Conservation (phyloP, 2,329 filamentous ascomycete species). For the Epichloe sylvatica region DNA sequence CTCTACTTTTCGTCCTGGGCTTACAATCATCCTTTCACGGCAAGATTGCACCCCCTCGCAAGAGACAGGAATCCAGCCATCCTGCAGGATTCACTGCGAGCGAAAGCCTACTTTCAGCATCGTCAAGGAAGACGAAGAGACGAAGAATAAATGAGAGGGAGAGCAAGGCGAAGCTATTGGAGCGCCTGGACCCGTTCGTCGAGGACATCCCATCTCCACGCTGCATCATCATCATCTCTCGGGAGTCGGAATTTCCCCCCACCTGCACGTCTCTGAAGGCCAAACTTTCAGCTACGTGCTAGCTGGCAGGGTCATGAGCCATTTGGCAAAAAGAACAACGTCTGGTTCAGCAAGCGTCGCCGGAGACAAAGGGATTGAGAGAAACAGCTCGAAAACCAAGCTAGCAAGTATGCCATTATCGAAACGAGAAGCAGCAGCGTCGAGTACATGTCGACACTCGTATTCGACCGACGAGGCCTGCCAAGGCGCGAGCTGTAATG, state of each 20-base stretch:
- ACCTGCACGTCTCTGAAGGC: background rate
- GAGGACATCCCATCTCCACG: too few species aligned
- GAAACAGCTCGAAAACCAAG: constrained; percentile 34
- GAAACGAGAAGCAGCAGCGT: constrained; percentile 23
- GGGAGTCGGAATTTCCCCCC: background rate
- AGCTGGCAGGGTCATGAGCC: background rate
- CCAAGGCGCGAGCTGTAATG: constrained; percentile 14
- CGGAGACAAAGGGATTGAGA: constrained; percentile 34
- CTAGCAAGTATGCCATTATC: constrained; percentile 28
- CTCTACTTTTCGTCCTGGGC: background rate
- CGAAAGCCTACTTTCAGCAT: background rate
- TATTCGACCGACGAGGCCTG: constrained; percentile 12
- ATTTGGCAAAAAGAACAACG: background rate
- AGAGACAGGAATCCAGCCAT: background rate
- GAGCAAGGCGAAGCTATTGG: too few species aligned
- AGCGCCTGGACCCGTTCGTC: too few species aligned
- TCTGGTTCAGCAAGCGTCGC: constrained; percentile 19
- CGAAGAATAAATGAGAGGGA: too few species aligned
- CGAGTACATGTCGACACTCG: constrained; percentile 2
- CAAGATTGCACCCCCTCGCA: background rate
- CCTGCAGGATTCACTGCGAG: background rate
- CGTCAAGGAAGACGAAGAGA: background rate
- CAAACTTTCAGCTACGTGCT: background rate
- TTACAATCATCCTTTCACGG: background rate
- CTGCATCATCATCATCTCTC: background rate